Evolutionary conservation across 805 yeast genomes (phyloP).

Genomic region (Wickerhamomyces strasburgensis): DNA sequence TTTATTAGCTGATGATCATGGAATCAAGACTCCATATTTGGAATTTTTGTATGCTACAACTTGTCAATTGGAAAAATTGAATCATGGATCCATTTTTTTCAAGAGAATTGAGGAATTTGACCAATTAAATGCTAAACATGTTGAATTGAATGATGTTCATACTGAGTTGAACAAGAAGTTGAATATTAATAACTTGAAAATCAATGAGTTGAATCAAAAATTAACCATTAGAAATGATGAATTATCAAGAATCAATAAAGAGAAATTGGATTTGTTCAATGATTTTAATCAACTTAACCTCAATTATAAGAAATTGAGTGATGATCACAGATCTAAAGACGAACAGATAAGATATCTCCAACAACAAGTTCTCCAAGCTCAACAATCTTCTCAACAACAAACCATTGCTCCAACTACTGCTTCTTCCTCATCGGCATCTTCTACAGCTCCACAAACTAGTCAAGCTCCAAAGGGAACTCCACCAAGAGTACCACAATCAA

Average conservation of each 20-base stretch:
- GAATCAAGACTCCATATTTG: constrained; percentile 82
- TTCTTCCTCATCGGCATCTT: constrained; percentile 1
- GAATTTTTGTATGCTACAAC: constrained; percentile 80
- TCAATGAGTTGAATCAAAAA: not conserved
- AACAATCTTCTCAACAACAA: no score
- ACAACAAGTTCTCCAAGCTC: not conserved
- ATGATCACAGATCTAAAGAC: not conserved
- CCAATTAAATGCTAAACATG: not conserved
- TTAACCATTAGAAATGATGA: not conserved
- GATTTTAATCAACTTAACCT: not conserved
- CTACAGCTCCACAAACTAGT: not conserved
- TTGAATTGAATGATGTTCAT: not conserved
- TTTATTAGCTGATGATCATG: constrained; percentile 81
- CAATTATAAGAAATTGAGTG: not conserved
- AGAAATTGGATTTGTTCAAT: not conserved
- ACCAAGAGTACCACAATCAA: not conserved
- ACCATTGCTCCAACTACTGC: constrained; percentile 1
- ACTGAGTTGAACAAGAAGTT: not conserved
- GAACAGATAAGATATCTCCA: not conserved
- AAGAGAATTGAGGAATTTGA: constrained; percentile 20
- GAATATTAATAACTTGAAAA: constrained; percentile 1
- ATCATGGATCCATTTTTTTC: constrained; percentile 22
- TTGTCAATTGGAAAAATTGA: constrained; percentile 48
- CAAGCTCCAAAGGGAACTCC: constrained; percentile 5
- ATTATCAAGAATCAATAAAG: not conserved